These are phyloP conservation scores for Camelina neglecta DNA, from an alignment of 345 rosid species.

Conservation along the genomic window DNA sequence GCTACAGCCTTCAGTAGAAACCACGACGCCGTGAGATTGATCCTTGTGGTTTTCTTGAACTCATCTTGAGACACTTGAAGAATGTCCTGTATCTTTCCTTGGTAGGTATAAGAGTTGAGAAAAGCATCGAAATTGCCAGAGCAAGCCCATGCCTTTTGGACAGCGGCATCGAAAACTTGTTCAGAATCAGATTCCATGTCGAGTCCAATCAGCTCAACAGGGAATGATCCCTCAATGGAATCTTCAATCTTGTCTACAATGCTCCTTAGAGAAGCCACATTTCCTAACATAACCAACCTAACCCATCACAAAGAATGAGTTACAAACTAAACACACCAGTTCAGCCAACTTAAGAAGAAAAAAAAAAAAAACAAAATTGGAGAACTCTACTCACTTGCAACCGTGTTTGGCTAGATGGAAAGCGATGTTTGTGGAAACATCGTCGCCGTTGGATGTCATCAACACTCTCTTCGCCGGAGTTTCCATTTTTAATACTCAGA, in stretches of 20 bases:
- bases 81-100: conserved; percentile 79
- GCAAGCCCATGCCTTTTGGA: conserved; percentile 62
- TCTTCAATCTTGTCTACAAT: conserved; percentile 51
- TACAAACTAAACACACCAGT: background rate
- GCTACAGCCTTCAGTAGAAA: conserved; percentile 80
- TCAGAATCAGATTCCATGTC: conserved; percentile 83
- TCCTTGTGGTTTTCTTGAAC: conserved; percentile 57
- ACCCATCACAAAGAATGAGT: background rate
- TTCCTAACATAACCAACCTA: conserved; percentile 89
- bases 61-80: conserved; percentile 62
- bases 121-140: conserved; percentile 79
- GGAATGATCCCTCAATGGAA: conserved; percentile 39
- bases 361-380: background rate
- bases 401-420: conserved; percentile 72
- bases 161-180: conserved; percentile 68
- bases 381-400: conserved; percentile 54
- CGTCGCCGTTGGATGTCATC: conserved; percentile 81
- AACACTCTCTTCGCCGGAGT: conserved; percentile 67
- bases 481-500: conserved; percentile 42
- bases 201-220: conserved; percentile 64
- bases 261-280: conserved; percentile 55
- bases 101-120: conserved; percentile 67
- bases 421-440: conserved; percentile 70
- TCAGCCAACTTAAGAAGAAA: background rate
- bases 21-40: conserved; percentile 81